Conservation (phyloP, 2,329 filamentous ascomycete genomes). For the Diaporthe longicolla region DNA sequence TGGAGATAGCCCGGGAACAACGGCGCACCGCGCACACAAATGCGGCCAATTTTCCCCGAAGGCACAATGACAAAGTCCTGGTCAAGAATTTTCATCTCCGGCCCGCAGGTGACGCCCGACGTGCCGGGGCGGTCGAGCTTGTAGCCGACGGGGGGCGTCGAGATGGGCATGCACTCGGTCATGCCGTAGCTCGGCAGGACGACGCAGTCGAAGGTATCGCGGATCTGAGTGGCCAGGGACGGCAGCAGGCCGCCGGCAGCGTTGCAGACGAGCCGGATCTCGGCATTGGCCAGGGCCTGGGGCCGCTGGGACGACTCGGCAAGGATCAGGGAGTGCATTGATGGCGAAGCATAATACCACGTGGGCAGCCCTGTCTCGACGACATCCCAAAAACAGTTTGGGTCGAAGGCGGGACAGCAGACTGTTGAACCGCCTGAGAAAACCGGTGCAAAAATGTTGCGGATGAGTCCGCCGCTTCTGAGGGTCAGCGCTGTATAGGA, state of each 20-base stretch:
- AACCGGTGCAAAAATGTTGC: constrained; percentile 84
- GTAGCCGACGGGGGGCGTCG: constrained; percentile 81
- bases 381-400: constrained; percentile 85
- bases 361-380: constrained; percentile 82
- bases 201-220: constrained; percentile 81
- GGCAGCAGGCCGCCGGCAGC: constrained; percentile 89
- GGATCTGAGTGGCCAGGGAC: constrained; percentile 84
- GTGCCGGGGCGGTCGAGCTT: constrained; percentile 75
- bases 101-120: constrained; percentile 86
- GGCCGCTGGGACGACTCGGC: constrained; percentile 78
- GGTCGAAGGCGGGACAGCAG: constrained; percentile 84
- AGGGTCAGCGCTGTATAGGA: constrained; percentile 67
- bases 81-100: constrained; percentile 84
- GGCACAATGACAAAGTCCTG: constrained; percentile 76
- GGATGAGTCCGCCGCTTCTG: constrained; percentile 74
- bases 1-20: constrained; percentile 90
- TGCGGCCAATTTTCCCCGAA: constrained; percentile 81
- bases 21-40: constrained; percentile 86
- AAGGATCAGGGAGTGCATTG: constrained; percentile 90
- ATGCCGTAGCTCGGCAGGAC: constrained; percentile 93
- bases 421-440: constrained; percentile 83
- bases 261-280: constrained; percentile 85
- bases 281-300: constrained; percentile 66
- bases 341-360: constrained; percentile 95
- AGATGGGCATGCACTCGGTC: constrained; percentile 90